Conservation (phyloP, 495 filamentous ascomycete species). For the Penicillium dipodomyicola region DNA sequence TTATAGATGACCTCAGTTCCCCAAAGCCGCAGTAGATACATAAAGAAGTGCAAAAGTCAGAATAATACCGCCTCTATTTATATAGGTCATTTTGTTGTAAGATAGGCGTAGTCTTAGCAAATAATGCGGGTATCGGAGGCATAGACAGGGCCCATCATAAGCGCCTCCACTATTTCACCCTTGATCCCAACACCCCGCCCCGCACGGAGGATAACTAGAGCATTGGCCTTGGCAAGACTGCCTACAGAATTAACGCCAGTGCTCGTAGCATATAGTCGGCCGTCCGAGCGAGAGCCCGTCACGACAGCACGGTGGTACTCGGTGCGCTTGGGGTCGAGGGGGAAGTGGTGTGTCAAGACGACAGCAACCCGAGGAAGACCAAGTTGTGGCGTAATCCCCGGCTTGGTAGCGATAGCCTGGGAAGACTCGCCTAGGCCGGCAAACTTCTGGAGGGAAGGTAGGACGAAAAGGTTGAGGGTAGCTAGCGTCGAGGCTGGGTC, state of each 20-base stretch:
- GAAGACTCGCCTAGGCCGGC: constrained; percentile 43
- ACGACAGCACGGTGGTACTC: constrained; percentile 86
- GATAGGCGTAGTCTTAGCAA: constrained; percentile 8
- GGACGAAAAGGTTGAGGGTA: constrained; percentile 88
- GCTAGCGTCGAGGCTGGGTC: constrained; percentile 93
- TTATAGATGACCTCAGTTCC: no score
- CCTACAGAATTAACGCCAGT: constrained; percentile 73
- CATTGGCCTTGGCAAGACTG: constrained; percentile 85
- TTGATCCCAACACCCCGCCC: constrained; percentile 47
- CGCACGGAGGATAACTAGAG: constrained; percentile 72
- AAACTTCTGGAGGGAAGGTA: constrained; percentile 79
- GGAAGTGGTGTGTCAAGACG: constrained; percentile 65
- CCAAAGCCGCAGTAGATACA: no score
- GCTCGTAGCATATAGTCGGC: constrained; percentile 70
- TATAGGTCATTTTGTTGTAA: constrained; percentile 3
- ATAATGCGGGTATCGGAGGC: constrained; percentile 29
- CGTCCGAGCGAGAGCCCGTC: constrained; percentile 56
- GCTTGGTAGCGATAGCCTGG: constrained; percentile 14
- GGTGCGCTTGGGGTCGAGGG: constrained; percentile 68
- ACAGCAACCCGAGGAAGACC: constrained; percentile 74
- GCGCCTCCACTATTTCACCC: constrained; percentile 56
- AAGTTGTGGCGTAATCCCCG: constrained; percentile 37
- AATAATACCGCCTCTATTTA: constrained; percentile 16
- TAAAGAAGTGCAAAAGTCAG: no score
- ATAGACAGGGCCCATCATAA: constrained; percentile 55